Conservation (phyloP, 2,329 filamentous ascomycete genomes). For the Fusarium sp. region DNA sequence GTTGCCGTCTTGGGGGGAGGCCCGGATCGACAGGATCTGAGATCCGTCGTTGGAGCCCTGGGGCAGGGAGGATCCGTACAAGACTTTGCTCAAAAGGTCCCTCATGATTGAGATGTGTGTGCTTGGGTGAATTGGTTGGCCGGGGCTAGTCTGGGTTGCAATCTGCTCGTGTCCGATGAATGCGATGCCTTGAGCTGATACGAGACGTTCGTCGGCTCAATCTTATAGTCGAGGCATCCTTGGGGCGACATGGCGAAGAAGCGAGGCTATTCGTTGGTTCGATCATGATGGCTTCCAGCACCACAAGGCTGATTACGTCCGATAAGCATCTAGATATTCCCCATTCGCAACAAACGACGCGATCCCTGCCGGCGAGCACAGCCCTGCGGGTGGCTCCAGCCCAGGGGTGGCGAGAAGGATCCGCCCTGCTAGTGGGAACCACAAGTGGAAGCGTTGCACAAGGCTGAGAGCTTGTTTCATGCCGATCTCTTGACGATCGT, state of each 20-base stretch:
- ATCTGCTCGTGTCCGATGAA: no score
- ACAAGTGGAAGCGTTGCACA: constrained; percentile 5
- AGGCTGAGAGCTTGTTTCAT: constrained; percentile 31
- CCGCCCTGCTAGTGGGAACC: not conserved
- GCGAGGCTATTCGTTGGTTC: no score
- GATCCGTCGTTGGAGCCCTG: constrained; percentile 18
- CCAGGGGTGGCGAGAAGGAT: not conserved
- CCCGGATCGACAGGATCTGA: constrained; percentile 30
- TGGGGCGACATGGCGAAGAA: not conserved
- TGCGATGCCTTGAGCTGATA: not conserved
- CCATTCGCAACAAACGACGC: not conserved
- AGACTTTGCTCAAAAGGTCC: constrained; percentile 33
- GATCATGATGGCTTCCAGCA: no score
- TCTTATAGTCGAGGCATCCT: not conserved
- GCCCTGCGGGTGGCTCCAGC: constrained; percentile 3
- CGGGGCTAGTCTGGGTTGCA: no score
- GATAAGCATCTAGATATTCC: not conserved
- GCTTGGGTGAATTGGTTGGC: not conserved
- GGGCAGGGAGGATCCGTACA: constrained; percentile 24
- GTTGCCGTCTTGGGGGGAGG: constrained; percentile 14
- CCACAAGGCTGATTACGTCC: no score
- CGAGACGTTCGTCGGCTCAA: not conserved
- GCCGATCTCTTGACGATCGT: constrained; percentile 14
- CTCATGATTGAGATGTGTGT: constrained; percentile 11
- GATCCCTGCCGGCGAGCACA: constrained; percentile 7